These are phyloP conservation scores for Spergularia bocconei DNA, from an alignment of 148 eudicot genomes.

Conservation along the genomic window DNA sequence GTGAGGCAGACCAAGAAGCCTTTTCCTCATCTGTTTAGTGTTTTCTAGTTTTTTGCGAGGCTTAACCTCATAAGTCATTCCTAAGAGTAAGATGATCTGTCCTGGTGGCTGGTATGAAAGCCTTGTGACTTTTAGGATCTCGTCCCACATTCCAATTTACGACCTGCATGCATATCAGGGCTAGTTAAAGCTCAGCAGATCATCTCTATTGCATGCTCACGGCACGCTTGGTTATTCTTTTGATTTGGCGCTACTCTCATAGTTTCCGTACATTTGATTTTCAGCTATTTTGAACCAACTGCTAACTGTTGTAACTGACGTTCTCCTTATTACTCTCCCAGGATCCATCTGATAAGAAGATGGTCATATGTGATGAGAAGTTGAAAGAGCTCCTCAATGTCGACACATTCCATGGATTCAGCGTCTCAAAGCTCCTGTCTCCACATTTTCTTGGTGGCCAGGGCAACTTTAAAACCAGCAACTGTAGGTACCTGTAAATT, in stretches of 20 bases:
- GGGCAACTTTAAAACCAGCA: not conserved
- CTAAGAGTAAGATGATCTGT: too few relatives aligned
- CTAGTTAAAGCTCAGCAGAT: too few relatives aligned
- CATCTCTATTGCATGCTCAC: too few relatives aligned
- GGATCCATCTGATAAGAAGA: conserved; percentile 84
- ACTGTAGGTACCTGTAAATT: not conserved
- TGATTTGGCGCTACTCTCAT: not conserved
- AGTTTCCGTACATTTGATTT: not conserved
- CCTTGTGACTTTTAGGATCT: too few relatives aligned
- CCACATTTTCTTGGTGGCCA: conserved; percentile 55
- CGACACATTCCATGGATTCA: conserved; percentile 66
- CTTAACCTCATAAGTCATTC: too few relatives aligned
- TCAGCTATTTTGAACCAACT: not conserved
- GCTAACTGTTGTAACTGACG: not conserved
- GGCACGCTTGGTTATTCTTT: too few relatives aligned
- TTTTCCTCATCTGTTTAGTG: too few relatives aligned
- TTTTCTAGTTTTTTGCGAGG: too few relatives aligned
- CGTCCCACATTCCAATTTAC: too few relatives aligned
- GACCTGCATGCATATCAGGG: too few relatives aligned
- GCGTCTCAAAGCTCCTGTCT: conserved; percentile 59
- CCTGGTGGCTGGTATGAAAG: too few relatives aligned
- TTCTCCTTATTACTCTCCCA: conserved; percentile 34
- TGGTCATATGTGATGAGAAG: conserved; percentile 79
- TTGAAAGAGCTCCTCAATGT: conserved; percentile 84
- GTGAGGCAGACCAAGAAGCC: too few relatives aligned